Conservation (phyloP, 75 land plant species). For the Selaginella moellendorffii region DNA sequence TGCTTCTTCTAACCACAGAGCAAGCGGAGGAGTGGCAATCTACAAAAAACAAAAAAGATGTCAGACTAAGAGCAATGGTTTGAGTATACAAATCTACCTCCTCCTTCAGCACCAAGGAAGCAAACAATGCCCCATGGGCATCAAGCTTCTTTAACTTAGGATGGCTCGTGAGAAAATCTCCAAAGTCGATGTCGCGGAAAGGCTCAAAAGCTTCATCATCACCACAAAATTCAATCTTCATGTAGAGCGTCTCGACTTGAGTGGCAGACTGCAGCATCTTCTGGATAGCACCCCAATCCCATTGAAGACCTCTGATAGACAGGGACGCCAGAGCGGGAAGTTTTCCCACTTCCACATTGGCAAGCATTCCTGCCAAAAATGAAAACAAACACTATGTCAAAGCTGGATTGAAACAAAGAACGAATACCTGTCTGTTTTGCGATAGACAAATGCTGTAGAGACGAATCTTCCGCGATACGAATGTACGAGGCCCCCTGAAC, state of each 20-base stretch:
- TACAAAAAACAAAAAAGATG: too few relatives aligned
- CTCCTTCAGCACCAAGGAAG: slow-evolving; percentile 57
- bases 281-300: slow-evolving; percentile 63
- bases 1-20: slow-evolving; percentile 45
- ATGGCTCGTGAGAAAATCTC: slow-evolving; percentile 59
- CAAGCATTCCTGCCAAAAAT: slow-evolving; percentile 41
- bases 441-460: slow-evolving; percentile 33
- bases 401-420: too few relatives aligned
- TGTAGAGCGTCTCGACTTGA: slow-evolving; percentile 47
- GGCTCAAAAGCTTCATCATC: slow-evolving; percentile 45
- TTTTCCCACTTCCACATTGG: slow-evolving; percentile 43
- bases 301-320: slow-evolving; percentile 59
- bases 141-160: slow-evolving; percentile 49
- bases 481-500: slow-evolving; percentile 61
- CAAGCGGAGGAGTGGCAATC: too few relatives aligned
- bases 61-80: too few relatives aligned
- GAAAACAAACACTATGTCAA: too few relatives aligned
- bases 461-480: slow-evolving; percentile 22
- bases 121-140: slow-evolving; percentile 87
- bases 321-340: slow-evolving; percentile 37
- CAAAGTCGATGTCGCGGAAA: slow-evolving; percentile 68
- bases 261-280: slow-evolving; percentile 47
- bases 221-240: slow-evolving; percentile 80
- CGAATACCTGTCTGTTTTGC: slow-evolving; percentile 54
- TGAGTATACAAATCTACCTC: slow-evolving; percentile 34